Base-by-base conservation (phyloP, 2,329 filamentous ascomycete species). In the Lecanicillium sp. region DNA sequence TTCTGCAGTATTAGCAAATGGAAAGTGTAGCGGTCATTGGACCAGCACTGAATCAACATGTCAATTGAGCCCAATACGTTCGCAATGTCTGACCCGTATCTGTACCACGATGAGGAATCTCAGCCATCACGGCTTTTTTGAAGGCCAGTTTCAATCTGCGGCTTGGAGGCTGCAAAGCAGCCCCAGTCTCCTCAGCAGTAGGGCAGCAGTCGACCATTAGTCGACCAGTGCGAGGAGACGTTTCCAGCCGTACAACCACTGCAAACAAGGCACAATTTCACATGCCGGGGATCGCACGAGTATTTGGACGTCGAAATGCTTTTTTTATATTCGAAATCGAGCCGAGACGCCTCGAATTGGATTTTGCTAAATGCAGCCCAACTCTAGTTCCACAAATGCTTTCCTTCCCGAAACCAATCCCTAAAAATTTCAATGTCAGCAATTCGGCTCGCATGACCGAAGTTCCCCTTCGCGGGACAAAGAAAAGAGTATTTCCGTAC, bases 41-140 rank as follows among this genome's bases (percentile, higher is more conserved):
- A 25, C 22, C 22, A 11, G 7, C 22, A 11, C 22, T 25, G 22
- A 6, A 11, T 25, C 11, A 25, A 11, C 22, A 25, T 25, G 11
- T 25, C 22, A 25, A 25, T 25, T 11, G 22, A 11, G 6, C 7
- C 22, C 6, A 11, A 25, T n/a, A n/a, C 20, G 22, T 19, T 31
- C 41, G 14, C 35, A 41, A 66, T 79, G 71, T 79, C 51, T 66
- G 72, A 67, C 74, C 73, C 71, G 75, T 78, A 79, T 79, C 75
- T 79, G 75, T 79, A 74, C 75, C 66, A 65, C 72, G 64, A 63
- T 64, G 66, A 61, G 59, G 51, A 51, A 56, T 54, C 73, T 78
- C 60, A 58, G 61, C 56, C 63, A 65, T 64, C 67, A 74, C 71
- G 58, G 74, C 73, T 78, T 78, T 76, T 64, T 75, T 68, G 63